phyloP scores from a whole-genome alignment of 345 rosid genomes.

The Eucalyptus melliodora region DNA sequence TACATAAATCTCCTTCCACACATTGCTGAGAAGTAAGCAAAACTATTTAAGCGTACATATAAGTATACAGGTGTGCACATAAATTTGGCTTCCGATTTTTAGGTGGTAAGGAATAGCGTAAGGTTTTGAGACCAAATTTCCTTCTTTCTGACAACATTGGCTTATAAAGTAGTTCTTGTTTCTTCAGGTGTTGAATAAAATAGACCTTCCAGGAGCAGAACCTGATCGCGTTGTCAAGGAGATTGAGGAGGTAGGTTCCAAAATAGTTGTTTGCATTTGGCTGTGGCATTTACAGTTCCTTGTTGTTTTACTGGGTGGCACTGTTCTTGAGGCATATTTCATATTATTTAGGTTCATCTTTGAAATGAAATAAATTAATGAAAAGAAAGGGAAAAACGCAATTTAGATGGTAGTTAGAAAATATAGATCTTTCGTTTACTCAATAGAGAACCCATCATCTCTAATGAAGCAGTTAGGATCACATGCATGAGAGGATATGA shows the following conservation, averaged over 20 bases:
- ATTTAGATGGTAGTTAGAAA: not conserved
- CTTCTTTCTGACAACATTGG: not conserved
- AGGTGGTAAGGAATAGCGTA: not conserved
- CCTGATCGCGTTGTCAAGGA: conserved; percentile 73
- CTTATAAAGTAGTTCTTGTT: not conserved
- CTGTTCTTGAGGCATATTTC: not conserved
- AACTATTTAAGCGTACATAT: not conserved
- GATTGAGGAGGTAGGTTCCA: conserved; percentile 77
- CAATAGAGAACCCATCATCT: not conserved
- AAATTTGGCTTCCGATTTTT: not conserved
- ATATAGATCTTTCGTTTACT: not conserved
- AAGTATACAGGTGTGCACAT: not conserved
- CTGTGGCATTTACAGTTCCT: not conserved
- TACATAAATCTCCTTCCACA: not conserved
- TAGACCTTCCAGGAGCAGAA: conserved; percentile 98
- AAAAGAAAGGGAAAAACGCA: not conserved
- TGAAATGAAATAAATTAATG: not conserved
- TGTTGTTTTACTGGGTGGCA: not conserved
- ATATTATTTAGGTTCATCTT: not conserved
- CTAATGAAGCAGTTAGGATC: not conserved
- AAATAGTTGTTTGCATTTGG: not conserved
- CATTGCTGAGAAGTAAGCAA: not conserved
- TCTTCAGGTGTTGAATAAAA: conserved; percentile 84
- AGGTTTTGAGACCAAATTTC: not conserved
- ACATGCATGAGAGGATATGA: not conserved